Base-by-base conservation (phyloP, 2,329 filamentous ascomycete genomes). In the Hymenoscyphus scutula region DNA sequence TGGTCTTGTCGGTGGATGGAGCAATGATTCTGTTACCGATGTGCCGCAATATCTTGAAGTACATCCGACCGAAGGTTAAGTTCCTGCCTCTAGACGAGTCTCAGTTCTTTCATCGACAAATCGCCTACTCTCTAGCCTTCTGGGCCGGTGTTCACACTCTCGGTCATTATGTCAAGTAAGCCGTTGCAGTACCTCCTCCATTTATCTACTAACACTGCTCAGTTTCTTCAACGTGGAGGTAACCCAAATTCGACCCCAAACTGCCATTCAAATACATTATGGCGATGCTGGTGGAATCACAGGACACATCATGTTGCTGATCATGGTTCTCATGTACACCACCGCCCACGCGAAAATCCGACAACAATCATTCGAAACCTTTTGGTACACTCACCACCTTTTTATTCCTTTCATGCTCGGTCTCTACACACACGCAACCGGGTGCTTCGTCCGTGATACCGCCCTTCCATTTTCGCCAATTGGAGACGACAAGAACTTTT, bases 361-460 rank as follows among this genome's bases (percentile, higher is more conserved):
- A 60, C 94, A 98, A 75, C 95, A 99, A 75, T 96, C 92, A 0
- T 99, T 93, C 74, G 95, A 99, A 79, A 96, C 94, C 0, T 99
- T 99, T 76, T 99, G 95, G 95, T 99, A 99, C 78, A 97, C 92
- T 0, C 95, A 99, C 77, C 95, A 99, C 73, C 84, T 99, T n/a
- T 98, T 98, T 73, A 90, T 99, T 64, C 94, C 95, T 1, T 99
- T 99, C 77, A 79, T 98, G 73, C 82, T 99, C 53, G 94, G 86
- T 54, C 87, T 99, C 69, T 99, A 98, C 77, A 98, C 94, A 13
- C 95, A 99, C 76, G 94, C 95, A 1, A 91, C 91, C 7, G 93
- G 92, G 64, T 99, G 95, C 78, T 99, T 99, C 79, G 95, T 99
- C 45, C 90, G 95, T 69, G 93, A 97, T 74, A 89, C 87, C 1